phyloP scores from a whole-genome alignment of 169 alveolate genomes.

The Eimeria maxima region DNA sequence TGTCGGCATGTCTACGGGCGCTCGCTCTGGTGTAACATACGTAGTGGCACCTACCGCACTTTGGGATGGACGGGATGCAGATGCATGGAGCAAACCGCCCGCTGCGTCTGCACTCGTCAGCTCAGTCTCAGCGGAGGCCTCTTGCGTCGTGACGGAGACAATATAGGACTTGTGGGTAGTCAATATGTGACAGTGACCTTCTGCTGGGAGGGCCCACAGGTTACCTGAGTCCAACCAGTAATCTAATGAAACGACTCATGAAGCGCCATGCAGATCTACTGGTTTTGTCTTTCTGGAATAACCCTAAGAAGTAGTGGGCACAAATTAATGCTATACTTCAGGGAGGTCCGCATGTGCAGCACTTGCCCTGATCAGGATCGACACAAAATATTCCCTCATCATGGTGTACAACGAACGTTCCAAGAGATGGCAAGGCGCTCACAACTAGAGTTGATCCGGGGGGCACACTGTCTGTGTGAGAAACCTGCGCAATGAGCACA shows the following conservation, averaged over 20 bases:
- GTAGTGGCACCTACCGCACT: conserved; percentile 20
- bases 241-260: not conserved
- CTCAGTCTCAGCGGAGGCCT: conserved; percentile 37
- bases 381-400: conserved; percentile 80
- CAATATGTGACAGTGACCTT: conserved; percentile 61
- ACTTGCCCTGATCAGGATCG: conserved; percentile 79
- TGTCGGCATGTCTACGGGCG: not conserved
- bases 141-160: conserved; percentile 68
- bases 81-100: conserved; percentile 13
- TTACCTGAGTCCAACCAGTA: conserved; percentile 47
- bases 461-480: conserved; percentile 65
- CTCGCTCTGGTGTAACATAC: not conserved
- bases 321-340: not conserved
- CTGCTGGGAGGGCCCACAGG: conserved; percentile 81
- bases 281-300: not conserved
- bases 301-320: not conserved
- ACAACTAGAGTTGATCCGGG: conserved; percentile 52
- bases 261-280: not conserved
- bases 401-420: conserved; percentile 71
- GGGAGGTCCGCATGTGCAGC: not conserved
- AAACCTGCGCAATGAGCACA: conserved; percentile 8
- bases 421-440: conserved; percentile 63
- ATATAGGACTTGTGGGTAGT: conserved; percentile 74
- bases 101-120: not conserved
- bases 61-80: conserved; percentile 17